phyloP scores from a whole-genome alignment of 345 rosid species.

The Salix brachista region DNA sequence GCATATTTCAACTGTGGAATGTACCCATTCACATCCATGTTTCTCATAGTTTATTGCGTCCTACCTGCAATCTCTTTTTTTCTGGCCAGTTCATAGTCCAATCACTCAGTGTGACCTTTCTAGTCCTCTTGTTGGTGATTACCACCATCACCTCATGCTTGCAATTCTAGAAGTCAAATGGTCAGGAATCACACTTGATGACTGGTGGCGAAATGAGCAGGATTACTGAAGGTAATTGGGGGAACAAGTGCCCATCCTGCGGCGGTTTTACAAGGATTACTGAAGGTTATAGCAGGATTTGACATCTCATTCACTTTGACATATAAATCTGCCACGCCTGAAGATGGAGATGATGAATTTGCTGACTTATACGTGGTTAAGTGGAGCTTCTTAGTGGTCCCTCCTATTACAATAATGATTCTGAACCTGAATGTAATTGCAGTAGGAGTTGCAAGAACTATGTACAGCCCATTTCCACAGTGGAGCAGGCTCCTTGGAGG shows the following conservation, averaged over 20 bases:
- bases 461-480: constrained; percentile 60
- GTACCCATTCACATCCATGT: constrained; percentile 77
- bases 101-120: constrained; percentile 47
- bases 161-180: constrained; percentile 71
- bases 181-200: constrained; percentile 77
- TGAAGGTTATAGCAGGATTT: constrained; percentile 70
- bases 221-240: constrained; percentile 56
- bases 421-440: constrained; percentile 55
- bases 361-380: constrained; percentile 56
- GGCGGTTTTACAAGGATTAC: constrained; percentile 65
- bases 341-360: constrained; percentile 63
- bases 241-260: constrained; percentile 86
- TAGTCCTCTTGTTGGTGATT: constrained; percentile 52
- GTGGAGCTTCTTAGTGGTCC: constrained; percentile 72
- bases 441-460: constrained; percentile 56
- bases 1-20: constrained; percentile 74
- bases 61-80: constrained; percentile 64
- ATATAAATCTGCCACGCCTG: constrained; percentile 57
- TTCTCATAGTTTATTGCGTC: constrained; percentile 70
- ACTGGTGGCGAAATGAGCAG: constrained; percentile 87
- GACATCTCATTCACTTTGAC: constrained; percentile 75
- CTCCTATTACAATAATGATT: constrained; percentile 69
- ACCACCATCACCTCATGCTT: constrained; percentile 54
- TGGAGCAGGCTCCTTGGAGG: constrained; percentile 85
- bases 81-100: constrained; percentile 74